These are phyloP conservation scores for Teratosphaeria zuluensis DNA, from an alignment of 2,329 filamentous ascomycete genomes.

Conservation along the genomic window DNA sequence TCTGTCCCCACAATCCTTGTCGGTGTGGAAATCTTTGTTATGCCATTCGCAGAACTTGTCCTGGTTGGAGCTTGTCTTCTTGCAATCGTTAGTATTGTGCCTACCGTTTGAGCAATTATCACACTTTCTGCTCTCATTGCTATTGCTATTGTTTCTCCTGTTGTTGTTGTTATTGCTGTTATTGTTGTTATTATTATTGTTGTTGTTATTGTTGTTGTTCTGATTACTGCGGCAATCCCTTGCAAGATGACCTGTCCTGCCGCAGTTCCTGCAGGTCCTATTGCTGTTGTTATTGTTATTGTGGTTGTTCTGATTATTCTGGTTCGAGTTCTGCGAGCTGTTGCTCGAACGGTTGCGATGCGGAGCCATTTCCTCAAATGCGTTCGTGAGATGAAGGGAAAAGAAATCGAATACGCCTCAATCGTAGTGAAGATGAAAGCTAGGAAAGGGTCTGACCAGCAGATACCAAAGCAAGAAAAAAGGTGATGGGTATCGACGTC, in stretches of 20 bases:
- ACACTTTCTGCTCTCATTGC: background rate
- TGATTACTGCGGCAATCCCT: background rate
- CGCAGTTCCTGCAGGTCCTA: background rate
- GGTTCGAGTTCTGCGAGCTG: background rate
- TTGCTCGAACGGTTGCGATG: background rate
- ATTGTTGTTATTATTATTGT: background rate
- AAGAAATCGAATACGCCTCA: background rate
- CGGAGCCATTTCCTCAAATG: background rate
- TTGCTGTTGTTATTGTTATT: background rate
- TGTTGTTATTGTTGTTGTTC: background rate
- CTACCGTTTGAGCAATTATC: background rate
- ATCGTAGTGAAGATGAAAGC: background rate
- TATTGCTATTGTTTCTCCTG: background rate
- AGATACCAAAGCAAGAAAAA: background rate
- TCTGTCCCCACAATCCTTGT: background rate
- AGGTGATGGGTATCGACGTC: background rate
- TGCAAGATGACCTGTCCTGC: background rate
- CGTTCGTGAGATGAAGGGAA: background rate
- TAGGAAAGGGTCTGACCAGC: background rate
- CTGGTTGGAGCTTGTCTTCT: background rate
- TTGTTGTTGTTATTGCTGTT: background rate
- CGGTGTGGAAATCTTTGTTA: background rate
- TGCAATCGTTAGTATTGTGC: background rate
- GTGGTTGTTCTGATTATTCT: background rate
- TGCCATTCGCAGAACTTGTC: background rate